A percentile compares a stretch with the other conserved stretches of the same genome.
Conservation (phyloP, 495 filamentous ascomycete genomes). For the Lasiosphaeria ovina region DNA sequence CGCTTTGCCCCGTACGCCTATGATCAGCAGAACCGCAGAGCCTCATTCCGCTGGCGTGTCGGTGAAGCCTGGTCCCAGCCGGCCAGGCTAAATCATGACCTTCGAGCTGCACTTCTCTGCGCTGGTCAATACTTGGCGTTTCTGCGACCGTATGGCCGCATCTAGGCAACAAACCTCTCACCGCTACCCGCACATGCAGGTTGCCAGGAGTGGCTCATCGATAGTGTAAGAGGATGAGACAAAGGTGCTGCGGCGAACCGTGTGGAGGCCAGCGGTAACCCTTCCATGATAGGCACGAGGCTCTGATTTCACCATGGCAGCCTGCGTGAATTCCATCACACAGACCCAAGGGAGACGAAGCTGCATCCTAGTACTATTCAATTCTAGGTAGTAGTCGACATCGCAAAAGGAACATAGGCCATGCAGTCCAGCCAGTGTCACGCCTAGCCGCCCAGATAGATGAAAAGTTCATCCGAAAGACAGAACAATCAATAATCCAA, state of each 20-base stretch:
- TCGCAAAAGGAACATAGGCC: constrained; percentile 5
- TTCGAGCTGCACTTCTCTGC: neutral
- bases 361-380: constrained; percentile 5
- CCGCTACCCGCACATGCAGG: too few relatives aligned
- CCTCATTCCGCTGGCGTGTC: neutral
- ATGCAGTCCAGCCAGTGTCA: constrained; percentile 6
- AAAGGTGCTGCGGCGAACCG: neutral
- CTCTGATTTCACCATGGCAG: constrained; percentile 4
- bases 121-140: neutral
- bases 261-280: neutral
- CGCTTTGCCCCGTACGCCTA: neutral
- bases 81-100: too few relatives aligned
- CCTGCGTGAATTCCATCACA: constrained; percentile 11
- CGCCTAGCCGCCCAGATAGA: constrained; percentile 7
- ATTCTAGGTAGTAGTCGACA: constrained; percentile 6
- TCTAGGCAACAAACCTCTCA: neutral
- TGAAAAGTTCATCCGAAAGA: constrained; percentile 11
- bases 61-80: too few relatives aligned
- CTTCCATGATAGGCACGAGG: neutral
- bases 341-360: constrained; percentile 8
- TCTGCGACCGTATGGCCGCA: neutral
- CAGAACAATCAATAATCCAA: constrained; percentile 4
- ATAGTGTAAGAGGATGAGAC: too few relatives aligned
- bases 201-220: too few relatives aligned
- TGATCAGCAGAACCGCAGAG: neutral